Evolutionary conservation across 768 basidiomycete species (phyloP), one percentile per base, ranked within the genome.

Genomic region (Lyophyllum decastes): DNA sequence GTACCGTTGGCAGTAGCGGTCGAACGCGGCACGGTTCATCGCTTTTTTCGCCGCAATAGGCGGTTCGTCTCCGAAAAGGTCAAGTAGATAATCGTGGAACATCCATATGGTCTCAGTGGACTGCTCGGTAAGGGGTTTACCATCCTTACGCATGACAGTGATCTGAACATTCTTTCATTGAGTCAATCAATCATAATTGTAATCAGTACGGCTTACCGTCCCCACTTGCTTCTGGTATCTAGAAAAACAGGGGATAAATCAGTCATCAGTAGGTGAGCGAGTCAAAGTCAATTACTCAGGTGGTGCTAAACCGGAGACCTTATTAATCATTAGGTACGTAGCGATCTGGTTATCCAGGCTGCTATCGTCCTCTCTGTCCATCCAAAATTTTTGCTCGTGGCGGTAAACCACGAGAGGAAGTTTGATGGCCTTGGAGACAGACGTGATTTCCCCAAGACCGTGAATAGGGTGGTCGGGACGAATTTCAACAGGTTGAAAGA

Each of bases 71-170:
- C 59, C 69, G 46, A 72, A 72, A 33, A 70, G 55, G 55, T 62
- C 61, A 27, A 74, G 64, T 6, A 73, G 49, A 49, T 66, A 58
- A 60, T 76, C 72, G 30, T 70, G 66, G 26, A 69, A 75, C 69
- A 72, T 72, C 64, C 72, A 66, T n/a, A 68, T 66, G 1, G 66
- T 66, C 58, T 65, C 64, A 38, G 66, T 66, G 17, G 62, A 46
- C 27, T 59, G 47, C 25, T 40, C 16, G 14, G 59, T 60, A 38
- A 56, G 59, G 1, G 55, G 59, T 44, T 52, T 41, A 19, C 55
- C 54, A 19, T 60, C 59, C 21, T 53, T 56, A 34, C 59, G 59
- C 59, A 60, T 60, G 45, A 60, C 59, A 26, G 55, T 60, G 24
- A 60, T 41, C 59, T 60, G 30, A 34, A 14, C 19, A 25, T 5